Conservation (phyloP, 495 filamentous ascomycete genomes). For the Penicillium psychrofluorescens region DNA sequence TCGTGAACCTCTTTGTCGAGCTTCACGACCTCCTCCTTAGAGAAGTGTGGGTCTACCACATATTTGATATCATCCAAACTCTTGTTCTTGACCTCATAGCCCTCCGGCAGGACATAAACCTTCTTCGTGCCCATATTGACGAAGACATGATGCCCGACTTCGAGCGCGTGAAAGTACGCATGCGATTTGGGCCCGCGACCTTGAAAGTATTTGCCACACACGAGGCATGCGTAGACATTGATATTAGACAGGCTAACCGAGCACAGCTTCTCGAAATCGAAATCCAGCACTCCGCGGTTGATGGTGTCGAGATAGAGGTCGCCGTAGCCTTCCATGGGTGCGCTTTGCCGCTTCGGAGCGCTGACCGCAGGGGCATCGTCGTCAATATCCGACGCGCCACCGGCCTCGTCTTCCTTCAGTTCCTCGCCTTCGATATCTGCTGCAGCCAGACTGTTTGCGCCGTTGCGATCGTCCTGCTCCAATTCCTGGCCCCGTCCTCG, state of each 20-base stretch:
- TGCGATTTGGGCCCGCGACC: constrained; percentile 89
- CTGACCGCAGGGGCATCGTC: constrained; percentile 36
- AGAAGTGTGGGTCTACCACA: constrained; percentile 86
- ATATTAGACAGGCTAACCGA: constrained; percentile 94
- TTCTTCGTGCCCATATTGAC: constrained; percentile 95
- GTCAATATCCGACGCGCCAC: constrained; percentile 23
- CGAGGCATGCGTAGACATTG: constrained; percentile 96
- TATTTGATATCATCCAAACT: constrained; percentile 98
- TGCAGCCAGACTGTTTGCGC: constrained; percentile 28
- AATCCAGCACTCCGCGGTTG: constrained; percentile 78
- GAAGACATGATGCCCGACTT: constrained; percentile 91
- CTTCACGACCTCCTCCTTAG: constrained; percentile 67
- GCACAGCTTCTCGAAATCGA: constrained; percentile 98
- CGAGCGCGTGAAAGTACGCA: constrained; percentile 96
- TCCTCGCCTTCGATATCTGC: constrained; percentile 34
- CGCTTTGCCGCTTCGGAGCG: constrained; percentile 54
- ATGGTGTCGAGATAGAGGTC: constrained; percentile 98
- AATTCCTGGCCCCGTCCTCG: constrained; percentile 24
- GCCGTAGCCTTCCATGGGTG: constrained; percentile 80
- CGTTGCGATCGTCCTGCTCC: constrained; percentile 29
- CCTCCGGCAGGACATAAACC: constrained; percentile 93
- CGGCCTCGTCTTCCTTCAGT: constrained; percentile 30
- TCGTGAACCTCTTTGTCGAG: constrained; percentile 71
- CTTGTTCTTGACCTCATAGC: constrained; percentile 93
- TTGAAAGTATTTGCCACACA: constrained; percentile 97